Percentiles rank a stretch among this genome's conserved stretches.
These are phyloP conservation scores for Talaromyces nanjingensis DNA, from an alignment of 495 filamentous ascomycete genomes.

Conservation along the genomic window DNA sequence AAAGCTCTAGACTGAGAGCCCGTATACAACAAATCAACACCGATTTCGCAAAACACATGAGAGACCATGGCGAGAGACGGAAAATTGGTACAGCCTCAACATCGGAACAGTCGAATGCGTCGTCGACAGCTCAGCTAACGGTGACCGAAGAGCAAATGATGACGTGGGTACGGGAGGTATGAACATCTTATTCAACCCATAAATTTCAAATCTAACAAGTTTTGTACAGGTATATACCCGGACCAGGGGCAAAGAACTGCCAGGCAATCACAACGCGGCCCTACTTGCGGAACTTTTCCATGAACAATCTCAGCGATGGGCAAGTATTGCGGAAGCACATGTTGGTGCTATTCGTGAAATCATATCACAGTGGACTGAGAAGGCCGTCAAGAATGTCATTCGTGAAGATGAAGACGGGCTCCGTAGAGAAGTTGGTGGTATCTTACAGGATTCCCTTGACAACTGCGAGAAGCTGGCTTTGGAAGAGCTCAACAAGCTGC, in stretches of 20 bases:
- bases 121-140: neutral
- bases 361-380: too few species aligned
- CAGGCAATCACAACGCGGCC: slow-evolving; percentile 38
- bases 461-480: slow-evolving; percentile 18
- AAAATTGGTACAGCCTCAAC: slow-evolving; percentile 2
- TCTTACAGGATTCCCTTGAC: slow-evolving; percentile 17
- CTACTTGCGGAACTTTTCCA: slow-evolving; percentile 32
- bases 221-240: slow-evolving; percentile 14
- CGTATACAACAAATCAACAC: slow-evolving; percentile 49
- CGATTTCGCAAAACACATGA: slow-evolving; percentile 44
- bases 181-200: neutral
- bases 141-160: neutral
- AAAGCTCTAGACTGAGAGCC: slow-evolving; percentile 50
- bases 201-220: neutral
- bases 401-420: slow-evolving; percentile 16
- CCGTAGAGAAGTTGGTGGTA: slow-evolving; percentile 10
- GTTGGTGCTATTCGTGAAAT: slow-evolving; percentile 1
- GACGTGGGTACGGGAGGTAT: neutral
- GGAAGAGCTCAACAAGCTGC: slow-evolving; percentile 29
- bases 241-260: slow-evolving; percentile 30
- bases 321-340: slow-evolving; percentile 13
- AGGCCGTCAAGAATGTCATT: slow-evolving; percentile 9
- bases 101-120: too few species aligned
- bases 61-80: slow-evolving; percentile 33
- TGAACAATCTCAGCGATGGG: slow-evolving; percentile 28